Conservation (phyloP, 768 basidiomycete genomes). For the Podaxis sp. region DNA sequence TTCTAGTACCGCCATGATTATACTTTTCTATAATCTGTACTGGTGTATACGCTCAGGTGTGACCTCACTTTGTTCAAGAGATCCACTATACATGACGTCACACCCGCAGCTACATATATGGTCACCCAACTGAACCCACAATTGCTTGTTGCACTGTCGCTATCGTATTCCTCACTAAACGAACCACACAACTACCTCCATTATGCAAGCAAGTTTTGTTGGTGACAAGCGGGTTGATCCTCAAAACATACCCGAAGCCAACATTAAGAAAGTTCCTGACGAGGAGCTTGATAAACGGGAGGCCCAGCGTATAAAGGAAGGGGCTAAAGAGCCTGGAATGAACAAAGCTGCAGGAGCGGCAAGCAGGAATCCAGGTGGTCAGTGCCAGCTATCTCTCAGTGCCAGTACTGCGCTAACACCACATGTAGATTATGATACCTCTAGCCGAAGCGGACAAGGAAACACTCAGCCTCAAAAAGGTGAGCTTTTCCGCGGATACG, state of each 20-base stretch:
- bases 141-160: neutral
- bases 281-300: slow-evolving; percentile 6
- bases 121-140: too few species aligned
- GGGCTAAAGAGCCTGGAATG: neutral
- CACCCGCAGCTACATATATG: too few species aligned
- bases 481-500: neutral
- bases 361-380: slow-evolving; percentile 2
- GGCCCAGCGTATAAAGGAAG: neutral
- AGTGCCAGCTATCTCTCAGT: neutral
- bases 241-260: neutral
- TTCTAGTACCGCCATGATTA: too few species aligned
- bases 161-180: neutral
- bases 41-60: too few species aligned
- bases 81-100: too few species aligned
- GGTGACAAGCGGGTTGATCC: neutral
- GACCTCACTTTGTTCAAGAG: too few species aligned
- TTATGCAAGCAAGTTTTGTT: slow-evolving; percentile 5
- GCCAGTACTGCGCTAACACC: neutral
- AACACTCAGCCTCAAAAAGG: slow-evolving; percentile 6
- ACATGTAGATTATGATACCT: neutral
- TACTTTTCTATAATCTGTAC: too few species aligned
- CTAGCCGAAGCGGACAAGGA: neutral
- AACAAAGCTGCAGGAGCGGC: neutral
- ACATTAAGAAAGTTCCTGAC: neutral
- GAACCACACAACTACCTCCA: neutral